Base-by-base conservation (phyloP, 768 basidiomycete genomes). In the Russula earlei region DNA sequence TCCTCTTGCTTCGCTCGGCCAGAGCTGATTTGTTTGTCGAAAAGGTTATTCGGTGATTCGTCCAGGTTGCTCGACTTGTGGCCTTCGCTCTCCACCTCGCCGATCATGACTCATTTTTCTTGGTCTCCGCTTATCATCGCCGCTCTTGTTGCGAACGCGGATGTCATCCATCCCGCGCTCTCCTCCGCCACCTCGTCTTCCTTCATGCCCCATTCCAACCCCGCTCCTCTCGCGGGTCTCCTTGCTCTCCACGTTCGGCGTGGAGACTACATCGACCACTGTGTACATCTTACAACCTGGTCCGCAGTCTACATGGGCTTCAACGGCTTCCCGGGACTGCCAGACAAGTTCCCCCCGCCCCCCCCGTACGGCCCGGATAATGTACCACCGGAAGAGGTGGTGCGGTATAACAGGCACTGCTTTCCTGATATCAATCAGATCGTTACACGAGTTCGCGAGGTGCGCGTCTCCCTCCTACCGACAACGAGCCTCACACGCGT, bases 221-320 rank as follows among this genome's bases (percentile, higher is more conserved):
- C 64, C 14, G 24, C 67, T 22, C 62, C 65, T 5, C 66, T 76
- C 27, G 52, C 67, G 11, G 74, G 77, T 22, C 65, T 78, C 0
- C 67, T 80, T 17, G 76, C 68, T 17, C 63, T 80, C 9, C 78
- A 80, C 60, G 67, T 80, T 37, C 76, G 78, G 5, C 70, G 77
- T 27, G 78, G 78, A 6, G 78, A 79, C 66, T 80, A 70, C 56
- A 31, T 66, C 25, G 52, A 58, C 0, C 78, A 80, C 65, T 81
- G 79, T 64, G 48, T 55, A 11, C 55, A 61, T 46, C 69, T 80
- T 36, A 69, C 70, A 2, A 61, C 60, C 33, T 63, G 63, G 58
- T 63, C 62, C 27, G 57, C 70, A n/a, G 63, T 64, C 4, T 78
- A 69, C 69, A 69, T 70, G 46, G 73, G 70, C 6, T 79, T 75